Base-by-base conservation (phyloP, 2,329 filamentous ascomycete genomes). In the Boeremia exigua region DNA sequence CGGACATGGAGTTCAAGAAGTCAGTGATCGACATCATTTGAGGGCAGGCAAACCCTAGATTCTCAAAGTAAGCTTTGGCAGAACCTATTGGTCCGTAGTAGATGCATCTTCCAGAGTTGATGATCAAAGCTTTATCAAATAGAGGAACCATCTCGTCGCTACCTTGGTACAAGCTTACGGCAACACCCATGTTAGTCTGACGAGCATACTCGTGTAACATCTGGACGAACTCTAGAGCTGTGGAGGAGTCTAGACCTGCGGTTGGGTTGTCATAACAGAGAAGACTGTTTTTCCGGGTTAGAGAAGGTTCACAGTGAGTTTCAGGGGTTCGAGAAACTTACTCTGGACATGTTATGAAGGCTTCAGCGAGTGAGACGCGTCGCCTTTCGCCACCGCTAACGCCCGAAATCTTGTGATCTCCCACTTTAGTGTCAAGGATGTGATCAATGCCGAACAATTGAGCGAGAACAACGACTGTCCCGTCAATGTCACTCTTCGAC, bases 61-160 rank as follows among this genome's bases (percentile, higher is more conserved):
- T 74, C 63, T 86, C 83, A 57, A 92, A 91, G 72, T 86, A 92
- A 0, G 74, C 73, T 60, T 81, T 85, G 1, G 89, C 89, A 2
- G 79, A 70, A 3, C 65, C 68, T 0, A 83, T 82, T 0, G 83
- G 82, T 0, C 90, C 90, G 59, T 86, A 92, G 76, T 84, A 93
- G 58, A 92, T 91, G 66, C 91, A 83, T 0, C 86, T 81, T 1
- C 89, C 90, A 65, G 91, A 86, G 65, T 91, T 90, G 0, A 92
- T 76, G 0, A 92, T 86, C 0, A 86, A 79, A 0, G 84, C 84
- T 68, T 91, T 91, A 74, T 92, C 88, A 62, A 92, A 92, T 11
- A 34, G 30, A 33, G 29, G 81, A 64, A 86, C 87, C 38, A 86
- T 77, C 1, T 71, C 72, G 49, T 80, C 75, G 36, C 70, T 70